Conservation (phyloP, 2,329 filamentous ascomycete genomes). For the Bipolaris cookei region DNA sequence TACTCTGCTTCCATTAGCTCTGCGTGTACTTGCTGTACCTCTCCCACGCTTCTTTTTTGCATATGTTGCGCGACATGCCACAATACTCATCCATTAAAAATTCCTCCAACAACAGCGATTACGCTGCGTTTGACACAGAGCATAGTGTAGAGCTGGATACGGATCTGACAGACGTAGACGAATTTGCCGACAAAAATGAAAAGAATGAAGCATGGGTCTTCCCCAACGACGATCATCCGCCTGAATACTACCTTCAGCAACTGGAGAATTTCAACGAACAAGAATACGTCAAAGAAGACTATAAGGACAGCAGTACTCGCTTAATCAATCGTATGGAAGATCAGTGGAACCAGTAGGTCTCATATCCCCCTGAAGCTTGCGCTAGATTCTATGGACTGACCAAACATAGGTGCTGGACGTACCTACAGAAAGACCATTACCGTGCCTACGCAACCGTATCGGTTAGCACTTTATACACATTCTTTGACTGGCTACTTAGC, state of each 20-base stretch:
- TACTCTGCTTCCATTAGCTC: slow-evolving; percentile 8
- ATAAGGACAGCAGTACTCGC: too few relatives aligned
- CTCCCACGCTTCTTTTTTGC: slow-evolving; percentile 5
- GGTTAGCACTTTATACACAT: neutral
- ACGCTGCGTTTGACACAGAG: slow-evolving; percentile 15
- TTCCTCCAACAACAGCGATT: slow-evolving; percentile 19
- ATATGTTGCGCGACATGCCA: slow-evolving; percentile 12
- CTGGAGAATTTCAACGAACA: slow-evolving; percentile 15
- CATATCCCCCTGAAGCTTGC: slow-evolving; percentile 6
- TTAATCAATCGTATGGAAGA: slow-evolving; percentile 24
- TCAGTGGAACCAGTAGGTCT: slow-evolving; percentile 27
- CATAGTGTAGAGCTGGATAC: slow-evolving; percentile 18
- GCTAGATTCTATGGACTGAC: slow-evolving; percentile 15
- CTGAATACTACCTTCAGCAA: slow-evolving; percentile 26
- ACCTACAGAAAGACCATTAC: slow-evolving; percentile 14
- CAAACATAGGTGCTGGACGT: slow-evolving; percentile 20
- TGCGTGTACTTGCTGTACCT: slow-evolving; percentile 5
- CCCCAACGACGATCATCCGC: slow-evolving; percentile 17
- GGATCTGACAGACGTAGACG: slow-evolving; percentile 16
- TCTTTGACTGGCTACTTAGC: too few relatives aligned
- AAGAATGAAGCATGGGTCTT: slow-evolving; percentile 16
- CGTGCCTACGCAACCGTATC: slow-evolving; percentile 14
- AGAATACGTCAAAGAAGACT: too few relatives aligned
- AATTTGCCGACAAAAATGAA: slow-evolving; percentile 9
- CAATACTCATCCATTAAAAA: slow-evolving; percentile 11